These are phyloP conservation scores for Acarospora socialis DNA, from an alignment of 2,329 filamentous ascomycete genomes.

Conservation along the genomic window DNA sequence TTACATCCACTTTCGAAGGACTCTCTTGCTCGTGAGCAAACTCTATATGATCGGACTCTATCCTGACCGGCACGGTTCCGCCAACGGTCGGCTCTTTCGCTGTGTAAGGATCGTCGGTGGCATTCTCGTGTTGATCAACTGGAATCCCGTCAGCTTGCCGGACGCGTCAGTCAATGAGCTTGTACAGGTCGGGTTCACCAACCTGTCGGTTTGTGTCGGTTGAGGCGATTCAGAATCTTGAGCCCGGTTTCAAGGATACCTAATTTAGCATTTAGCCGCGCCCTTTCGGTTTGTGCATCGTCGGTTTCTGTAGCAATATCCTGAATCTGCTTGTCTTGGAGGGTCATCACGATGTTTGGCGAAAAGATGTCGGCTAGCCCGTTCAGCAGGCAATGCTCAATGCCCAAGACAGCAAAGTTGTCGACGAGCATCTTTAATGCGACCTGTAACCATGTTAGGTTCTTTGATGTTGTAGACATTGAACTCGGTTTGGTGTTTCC, in stretches of 20 bases:
- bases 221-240: constrained; percentile 29
- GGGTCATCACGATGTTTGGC: constrained; percentile 13
- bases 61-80: constrained; percentile 1
- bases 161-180: background rate
- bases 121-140: constrained; percentile 2
- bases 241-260: constrained; percentile 27
- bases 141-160: constrained; percentile 2
- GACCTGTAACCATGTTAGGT: constrained; percentile 14
- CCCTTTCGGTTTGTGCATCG: constrained; percentile 12
- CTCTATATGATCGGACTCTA: no score
- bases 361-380: constrained; percentile 15
- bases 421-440: constrained; percentile 18
- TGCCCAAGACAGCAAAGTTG: constrained; percentile 15
- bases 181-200: background rate
- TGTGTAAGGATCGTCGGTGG: constrained; percentile 1
- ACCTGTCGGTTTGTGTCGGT: constrained; percentile 4
- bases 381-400: constrained; percentile 16
- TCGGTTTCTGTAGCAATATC: constrained; percentile 15
- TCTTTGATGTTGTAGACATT: constrained; percentile 13
- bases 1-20: no score
- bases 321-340: constrained; percentile 12
- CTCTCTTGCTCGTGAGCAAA: constrained; percentile 1
- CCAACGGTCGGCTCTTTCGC: constrained; percentile 1
- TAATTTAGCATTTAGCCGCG: constrained; percentile 17
- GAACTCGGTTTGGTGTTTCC: constrained; percentile 1